Evolutionary conservation across 495 filamentous ascomycete species (phyloP).

Genomic region (Aspergillus sclerotiicarbonarius): DNA sequence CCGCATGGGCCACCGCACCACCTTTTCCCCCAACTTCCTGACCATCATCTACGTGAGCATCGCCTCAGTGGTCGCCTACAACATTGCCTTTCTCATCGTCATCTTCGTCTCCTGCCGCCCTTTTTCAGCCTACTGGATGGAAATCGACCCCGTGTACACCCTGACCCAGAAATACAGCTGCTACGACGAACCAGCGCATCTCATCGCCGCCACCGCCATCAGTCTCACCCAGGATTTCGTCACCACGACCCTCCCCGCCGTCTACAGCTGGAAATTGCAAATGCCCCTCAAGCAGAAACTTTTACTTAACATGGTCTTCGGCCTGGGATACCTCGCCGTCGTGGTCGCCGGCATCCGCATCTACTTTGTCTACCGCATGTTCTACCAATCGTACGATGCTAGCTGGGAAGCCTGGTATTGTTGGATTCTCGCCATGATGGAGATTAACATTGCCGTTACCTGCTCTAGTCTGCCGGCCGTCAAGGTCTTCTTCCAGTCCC

Average conservation of each 20-base stretch:
- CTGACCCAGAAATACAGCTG: background rate
- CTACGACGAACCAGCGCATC: conserved; percentile 11
- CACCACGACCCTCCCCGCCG: conserved; percentile 8
- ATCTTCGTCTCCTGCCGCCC: conserved; percentile 12
- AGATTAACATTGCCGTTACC: conserved; percentile 8
- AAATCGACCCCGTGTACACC: conserved; percentile 8
- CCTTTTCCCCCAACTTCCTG: conserved; percentile 7
- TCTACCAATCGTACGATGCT: conserved; percentile 7
- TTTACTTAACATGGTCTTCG: conserved; percentile 5
- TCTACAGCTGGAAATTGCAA: conserved; percentile 7
- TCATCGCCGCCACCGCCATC: conserved; percentile 10
- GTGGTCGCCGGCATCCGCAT: conserved; percentile 7
- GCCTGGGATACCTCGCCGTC: conserved; percentile 3
- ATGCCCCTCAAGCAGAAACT: conserved; percentile 10
- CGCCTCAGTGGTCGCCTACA: conserved; percentile 9
- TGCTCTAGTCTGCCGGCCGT: conserved; percentile 11
- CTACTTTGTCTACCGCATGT: conserved; percentile 10
- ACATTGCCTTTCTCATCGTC: conserved; percentile 8
- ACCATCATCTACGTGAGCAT: conserved; percentile 11
- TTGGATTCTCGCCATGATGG: conserved; percentile 12
- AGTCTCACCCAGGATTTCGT: conserved; percentile 8
- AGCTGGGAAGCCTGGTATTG: conserved; percentile 13
- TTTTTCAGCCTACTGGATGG: conserved; percentile 7
- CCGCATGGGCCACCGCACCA: conserved; percentile 8
- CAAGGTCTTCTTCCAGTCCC: conserved; percentile 6